A percentile compares a stretch with the other conserved stretches of the same genome.
These are phyloP conservation scores for Nicotiana attenuata DNA, from an alignment of 257 asterid genomes.

Conservation along the genomic window DNA sequence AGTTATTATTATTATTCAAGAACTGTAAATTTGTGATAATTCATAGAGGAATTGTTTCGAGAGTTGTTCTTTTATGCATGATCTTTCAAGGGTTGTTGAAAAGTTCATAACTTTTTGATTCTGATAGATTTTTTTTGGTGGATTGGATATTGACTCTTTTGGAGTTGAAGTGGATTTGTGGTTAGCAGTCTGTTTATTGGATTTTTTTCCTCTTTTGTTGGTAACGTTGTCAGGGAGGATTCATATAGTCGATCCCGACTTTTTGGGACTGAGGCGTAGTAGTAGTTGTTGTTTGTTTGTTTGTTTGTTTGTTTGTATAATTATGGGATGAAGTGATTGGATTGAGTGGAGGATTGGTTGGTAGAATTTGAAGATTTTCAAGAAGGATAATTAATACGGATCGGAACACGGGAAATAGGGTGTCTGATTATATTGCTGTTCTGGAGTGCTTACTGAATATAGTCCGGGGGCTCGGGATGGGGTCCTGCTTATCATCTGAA, in stretches of 20 bases:
- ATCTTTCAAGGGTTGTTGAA: background rate
- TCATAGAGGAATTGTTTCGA: background rate
- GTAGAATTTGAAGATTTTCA: background rate
- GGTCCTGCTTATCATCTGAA: constrained; percentile 72
- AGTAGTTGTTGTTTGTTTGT: background rate
- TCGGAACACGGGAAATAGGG: constrained; percentile 36
- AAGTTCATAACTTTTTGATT: background rate
- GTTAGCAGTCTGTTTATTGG: background rate
- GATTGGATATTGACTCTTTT: background rate
- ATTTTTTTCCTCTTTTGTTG: background rate
- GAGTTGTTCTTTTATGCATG: background rate
- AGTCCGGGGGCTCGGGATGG: constrained; percentile 83
- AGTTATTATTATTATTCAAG: background rate
- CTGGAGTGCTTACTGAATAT: constrained; percentile 76
- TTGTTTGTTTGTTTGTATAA: background rate
- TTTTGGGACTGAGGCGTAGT: no score
- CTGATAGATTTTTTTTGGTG: background rate
- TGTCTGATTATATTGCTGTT: constrained; percentile 42
- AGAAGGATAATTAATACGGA: constrained; percentile 29
- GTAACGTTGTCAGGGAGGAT: no score
- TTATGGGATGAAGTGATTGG: constrained; percentile 13
- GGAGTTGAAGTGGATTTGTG: background rate
- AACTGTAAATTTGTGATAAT: background rate
- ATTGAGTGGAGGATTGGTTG: constrained; percentile 15
- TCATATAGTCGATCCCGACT: no score